phyloP scores from a whole-genome alignment of 495 filamentous ascomycete genomes.

The Hyaloscypha variabilis region DNA sequence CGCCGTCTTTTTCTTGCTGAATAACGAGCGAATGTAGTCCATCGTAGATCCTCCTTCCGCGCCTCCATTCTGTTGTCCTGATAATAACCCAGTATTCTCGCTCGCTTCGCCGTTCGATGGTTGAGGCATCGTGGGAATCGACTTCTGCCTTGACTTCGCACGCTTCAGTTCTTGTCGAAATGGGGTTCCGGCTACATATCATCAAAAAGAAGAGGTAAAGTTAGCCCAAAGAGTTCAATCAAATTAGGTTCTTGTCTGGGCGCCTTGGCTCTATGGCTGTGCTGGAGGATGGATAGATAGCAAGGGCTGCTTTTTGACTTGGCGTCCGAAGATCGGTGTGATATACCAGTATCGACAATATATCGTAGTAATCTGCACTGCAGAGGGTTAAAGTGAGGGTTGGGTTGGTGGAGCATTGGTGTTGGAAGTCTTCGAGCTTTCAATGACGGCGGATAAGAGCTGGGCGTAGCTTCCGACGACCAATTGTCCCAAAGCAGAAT shows the following conservation, averaged over 20 bases:
- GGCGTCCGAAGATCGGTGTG: background rate
- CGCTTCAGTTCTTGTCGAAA: conserved; percentile 23
- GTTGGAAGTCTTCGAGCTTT: background rate
- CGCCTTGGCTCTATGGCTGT: conserved; percentile 27
- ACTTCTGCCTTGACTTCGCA: conserved; percentile 2
- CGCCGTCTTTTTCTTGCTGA: conserved; percentile 46
- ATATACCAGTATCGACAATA: conserved; percentile 11
- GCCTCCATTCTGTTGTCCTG: conserved; percentile 22
- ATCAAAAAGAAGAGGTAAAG: conserved; percentile 16
- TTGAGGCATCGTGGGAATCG: background rate
- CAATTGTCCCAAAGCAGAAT: background rate
- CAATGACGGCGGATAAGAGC: background rate
- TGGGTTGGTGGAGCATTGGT: background rate
- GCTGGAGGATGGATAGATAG: conserved; percentile 26
- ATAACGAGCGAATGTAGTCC: conserved; percentile 37
- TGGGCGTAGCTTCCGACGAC: background rate
- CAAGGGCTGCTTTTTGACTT: background rate
- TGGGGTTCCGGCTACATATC: conserved; percentile 28
- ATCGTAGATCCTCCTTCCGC: background rate
- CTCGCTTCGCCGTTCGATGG: conserved; percentile 14
- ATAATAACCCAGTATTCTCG: conserved; percentile 23
- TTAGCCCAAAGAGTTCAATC: conserved; percentile 24
- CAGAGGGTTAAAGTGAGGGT: background rate
- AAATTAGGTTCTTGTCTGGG: conserved; percentile 25
- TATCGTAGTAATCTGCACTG: conserved; percentile 5